Evolutionary conservation across 2,329 filamentous ascomycete genomes (phyloP), one percentile per base, ranked within the genome.

Genomic region (Biscogniauxia mediterranea): DNA sequence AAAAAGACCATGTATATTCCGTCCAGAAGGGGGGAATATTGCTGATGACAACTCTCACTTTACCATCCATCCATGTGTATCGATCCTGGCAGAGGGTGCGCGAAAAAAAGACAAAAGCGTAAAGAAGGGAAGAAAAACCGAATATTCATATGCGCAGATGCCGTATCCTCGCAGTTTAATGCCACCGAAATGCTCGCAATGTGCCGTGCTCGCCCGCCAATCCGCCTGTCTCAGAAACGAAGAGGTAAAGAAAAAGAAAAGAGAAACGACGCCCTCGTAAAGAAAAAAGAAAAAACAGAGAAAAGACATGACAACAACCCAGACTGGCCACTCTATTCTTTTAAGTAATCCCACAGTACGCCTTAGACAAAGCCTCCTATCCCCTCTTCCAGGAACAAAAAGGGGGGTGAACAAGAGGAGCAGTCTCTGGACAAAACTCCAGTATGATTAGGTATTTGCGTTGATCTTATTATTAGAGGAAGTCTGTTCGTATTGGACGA

Each of bases 171-270:
- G 52, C 52, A 28, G 46, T 54, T 56, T 52, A 65, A 66, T 66
- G 64, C 64, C 59, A 20, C 55, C 63, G 59, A 26, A 60, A 63
- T 63, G 61, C 58, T 58, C 53, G 11, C 17, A 15, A 46, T 46
- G 38, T 46, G 38, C 38, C 38, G 38, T 46, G 11, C 38, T 46
- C 17, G 42, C 64, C 60, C 42, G 46, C 55, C 60, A 38, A 60
- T 54, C 38, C 57, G 55, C 64, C 61, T 9, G 59, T 59, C 49
- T 61, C 11, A 20, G 54, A 58, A 59, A 60, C 54, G 52, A 51
- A 17, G 25, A 55, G n/a, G n/a, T n/a, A n/a, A 32, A 58, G 57
- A 58, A 42, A 54, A 54, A 63, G 59, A 61, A 64, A 20, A 32
- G 59, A 23, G 23, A 23, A 23, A 62, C 57, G 49, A 46, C 38